Percentiles rank a stretch among this genome's conserved stretches.
Conservation (phyloP, 2,329 filamentous ascomycete species). For the Pyricularia pennisetigena region DNA sequence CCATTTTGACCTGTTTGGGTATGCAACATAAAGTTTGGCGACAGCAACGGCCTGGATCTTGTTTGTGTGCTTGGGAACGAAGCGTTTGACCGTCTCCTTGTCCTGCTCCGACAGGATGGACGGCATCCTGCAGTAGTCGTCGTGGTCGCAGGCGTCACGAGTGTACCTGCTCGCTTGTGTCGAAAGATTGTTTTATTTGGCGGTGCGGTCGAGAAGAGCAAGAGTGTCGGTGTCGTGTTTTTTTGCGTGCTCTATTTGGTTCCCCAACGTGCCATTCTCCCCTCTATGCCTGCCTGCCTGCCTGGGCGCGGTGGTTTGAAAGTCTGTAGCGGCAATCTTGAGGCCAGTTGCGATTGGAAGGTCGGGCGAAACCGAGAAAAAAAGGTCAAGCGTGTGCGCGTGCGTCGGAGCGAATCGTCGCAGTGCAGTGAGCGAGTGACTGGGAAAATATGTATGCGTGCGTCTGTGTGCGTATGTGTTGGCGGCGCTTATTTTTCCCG, state of each 20-base stretch:
- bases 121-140: constrained; percentile 31
- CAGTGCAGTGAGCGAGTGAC: background rate
- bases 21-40: constrained; percentile 84
- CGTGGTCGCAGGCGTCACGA: background rate
- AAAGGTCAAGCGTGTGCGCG: background rate
- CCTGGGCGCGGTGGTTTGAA: background rate
- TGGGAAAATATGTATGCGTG: background rate
- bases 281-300: background rate
- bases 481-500: background rate
- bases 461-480: background rate
- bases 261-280: background rate
- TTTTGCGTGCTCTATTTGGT: background rate
- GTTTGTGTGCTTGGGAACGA: constrained; percentile 87
- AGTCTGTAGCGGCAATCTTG: background rate
- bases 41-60: constrained; percentile 96
- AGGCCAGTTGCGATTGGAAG: background rate
- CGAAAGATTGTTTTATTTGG: background rate
- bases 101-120: constrained; percentile 80
- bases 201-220: background rate
- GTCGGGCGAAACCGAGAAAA: background rate
- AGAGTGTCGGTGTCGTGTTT: background rate
- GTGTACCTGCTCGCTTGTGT: background rate
- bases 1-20: constrained; percentile 81
- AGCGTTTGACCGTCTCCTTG: constrained; percentile 92
- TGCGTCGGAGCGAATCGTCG: background rate